Base-by-base conservation (phyloP, 2,329 filamentous ascomycete genomes). In the Penicillium hordei region DNA sequence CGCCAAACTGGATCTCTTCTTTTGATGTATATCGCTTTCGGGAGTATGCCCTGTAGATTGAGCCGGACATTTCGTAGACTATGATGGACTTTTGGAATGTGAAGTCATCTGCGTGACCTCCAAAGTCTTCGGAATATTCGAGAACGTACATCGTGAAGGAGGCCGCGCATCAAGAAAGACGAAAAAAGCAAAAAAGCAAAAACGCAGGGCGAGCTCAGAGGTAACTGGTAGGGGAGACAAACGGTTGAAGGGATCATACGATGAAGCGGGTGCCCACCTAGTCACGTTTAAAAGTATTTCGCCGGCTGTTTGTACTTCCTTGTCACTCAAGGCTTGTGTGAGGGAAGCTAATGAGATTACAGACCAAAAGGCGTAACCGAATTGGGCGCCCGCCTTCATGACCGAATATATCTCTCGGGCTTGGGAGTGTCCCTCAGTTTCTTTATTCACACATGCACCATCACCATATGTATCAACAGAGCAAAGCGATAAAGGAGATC, bases 41-140 rank as follows among this genome's bases (percentile, higher is more conserved):
- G 4, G 56, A 58, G 15, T 21, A 51, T 7, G 52, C 46, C 9
- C 46, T 48, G 40, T 58, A 56, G 46, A 46, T 29, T 13, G 33
- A 27, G 21, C 56, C 56, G 19, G 34, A 25, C 19, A 44, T 21
- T 31, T 50, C 25, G 34, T 58, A 58, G 27, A 58, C 46, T 23
- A 56, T n/a, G 27, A 17, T 40, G 6, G 56, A 50, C 19, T 23
- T 50, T 21, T 50, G 23, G 27, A 58, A 56, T n/a, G 39, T 33
- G 13, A 45, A 48, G 8, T 9, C n/a, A 27, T 50, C 27, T 21
- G 27, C 25, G 5, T 36, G 40, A 12, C 52, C 39, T 17, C 45
- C 56, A 21, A 51, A 58, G 17, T 58, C 52, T 31, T 46, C 56
- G 27, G 46, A 39, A 31, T 17, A 56, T 55, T 58, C 45, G 19